Evolutionary conservation across 1,284 basidiomycete species (phyloP).

Genomic region (Schizopora paradoxa): DNA sequence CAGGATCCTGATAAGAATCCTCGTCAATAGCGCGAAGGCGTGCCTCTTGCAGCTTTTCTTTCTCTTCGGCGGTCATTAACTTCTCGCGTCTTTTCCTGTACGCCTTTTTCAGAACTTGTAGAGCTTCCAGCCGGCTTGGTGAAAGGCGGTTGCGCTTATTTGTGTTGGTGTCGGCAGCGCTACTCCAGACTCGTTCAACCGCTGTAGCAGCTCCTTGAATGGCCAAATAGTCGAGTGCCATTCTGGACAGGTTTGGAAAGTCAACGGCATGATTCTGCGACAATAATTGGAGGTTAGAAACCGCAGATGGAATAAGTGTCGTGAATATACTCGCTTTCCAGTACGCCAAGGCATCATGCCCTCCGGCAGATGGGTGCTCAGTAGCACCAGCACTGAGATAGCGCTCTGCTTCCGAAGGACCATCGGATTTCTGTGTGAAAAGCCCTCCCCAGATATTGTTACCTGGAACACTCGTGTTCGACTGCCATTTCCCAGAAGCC

Average conservation of each 20-base stretch:
- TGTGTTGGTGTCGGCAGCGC: conserved; percentile 5
- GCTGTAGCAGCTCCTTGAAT: conserved; percentile 16
- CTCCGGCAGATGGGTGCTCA: conserved; percentile 4
- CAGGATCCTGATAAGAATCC: conserved; percentile 1
- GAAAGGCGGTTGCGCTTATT: conserved; percentile 9
- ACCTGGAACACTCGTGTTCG: neutral
- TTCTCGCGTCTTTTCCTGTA: neutral
- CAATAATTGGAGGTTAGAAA: neutral
- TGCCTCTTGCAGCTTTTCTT: neutral
- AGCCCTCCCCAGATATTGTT: neutral
- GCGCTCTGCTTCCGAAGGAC: neutral
- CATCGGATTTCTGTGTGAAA: neutral
- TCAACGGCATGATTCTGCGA: conserved; percentile 2
- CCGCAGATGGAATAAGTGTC: neutral
- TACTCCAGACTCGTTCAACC: conserved; percentile 12
- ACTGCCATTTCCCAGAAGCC: neutral
- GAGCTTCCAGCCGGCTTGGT: neutral
- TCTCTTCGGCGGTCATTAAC: conserved; percentile 1
- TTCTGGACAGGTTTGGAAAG: conserved; percentile 9
- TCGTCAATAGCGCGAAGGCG: neutral
- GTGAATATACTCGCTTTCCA: conserved; percentile 4
- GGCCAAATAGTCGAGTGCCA: conserved; percentile 15
- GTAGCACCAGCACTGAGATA: conserved; percentile 7
- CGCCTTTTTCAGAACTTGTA: neutral
- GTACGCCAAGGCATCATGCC: conserved; percentile 4